Evolutionary conservation across 805 yeast species (phyloP).

Genomic region (Kluyveromyces nonfermentans): DNA sequence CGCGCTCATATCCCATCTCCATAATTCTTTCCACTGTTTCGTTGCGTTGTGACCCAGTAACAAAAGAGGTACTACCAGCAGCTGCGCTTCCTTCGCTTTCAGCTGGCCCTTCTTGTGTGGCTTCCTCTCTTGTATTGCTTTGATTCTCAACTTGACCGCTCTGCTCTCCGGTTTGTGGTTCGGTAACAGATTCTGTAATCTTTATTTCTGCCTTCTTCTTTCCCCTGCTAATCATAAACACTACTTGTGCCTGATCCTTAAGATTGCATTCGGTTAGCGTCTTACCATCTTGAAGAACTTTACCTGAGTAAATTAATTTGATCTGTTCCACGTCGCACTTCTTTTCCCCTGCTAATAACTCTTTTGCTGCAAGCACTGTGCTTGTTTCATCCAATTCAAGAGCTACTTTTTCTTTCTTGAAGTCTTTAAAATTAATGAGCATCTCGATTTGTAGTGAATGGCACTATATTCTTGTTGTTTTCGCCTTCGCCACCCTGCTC

Average conservation of each 20-base stretch:
- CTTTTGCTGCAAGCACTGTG: constrained; percentile 63
- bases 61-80: constrained; percentile 43
- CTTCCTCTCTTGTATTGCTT: constrained; percentile 16
- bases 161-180: constrained; percentile 18
- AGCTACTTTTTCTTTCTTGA: constrained; percentile 82
- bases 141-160: no score
- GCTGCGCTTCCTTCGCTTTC: constrained; percentile 21
- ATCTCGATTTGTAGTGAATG: constrained; percentile 3
- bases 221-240: constrained; percentile 76
- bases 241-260: constrained; percentile 78
- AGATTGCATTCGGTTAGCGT: constrained; percentile 62
- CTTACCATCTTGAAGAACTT: constrained; percentile 78
- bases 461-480: background rate
- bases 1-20: constrained; percentile 93
- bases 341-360: constrained; percentile 57
- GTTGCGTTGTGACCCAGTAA: constrained; percentile 71
- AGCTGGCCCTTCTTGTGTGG: constrained; percentile 24
- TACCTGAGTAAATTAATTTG: constrained; percentile 88
- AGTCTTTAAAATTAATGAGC: constrained; percentile 57
- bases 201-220: constrained; percentile 26
- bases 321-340: constrained; percentile 64
- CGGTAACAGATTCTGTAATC: constrained; percentile 19
- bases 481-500: constrained; percentile 1
- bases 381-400: constrained; percentile 64
- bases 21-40: constrained; percentile 71